Evolutionary conservation across 495 filamentous ascomycete genomes (phyloP).

Genomic region (Letharia columbiana): DNA sequence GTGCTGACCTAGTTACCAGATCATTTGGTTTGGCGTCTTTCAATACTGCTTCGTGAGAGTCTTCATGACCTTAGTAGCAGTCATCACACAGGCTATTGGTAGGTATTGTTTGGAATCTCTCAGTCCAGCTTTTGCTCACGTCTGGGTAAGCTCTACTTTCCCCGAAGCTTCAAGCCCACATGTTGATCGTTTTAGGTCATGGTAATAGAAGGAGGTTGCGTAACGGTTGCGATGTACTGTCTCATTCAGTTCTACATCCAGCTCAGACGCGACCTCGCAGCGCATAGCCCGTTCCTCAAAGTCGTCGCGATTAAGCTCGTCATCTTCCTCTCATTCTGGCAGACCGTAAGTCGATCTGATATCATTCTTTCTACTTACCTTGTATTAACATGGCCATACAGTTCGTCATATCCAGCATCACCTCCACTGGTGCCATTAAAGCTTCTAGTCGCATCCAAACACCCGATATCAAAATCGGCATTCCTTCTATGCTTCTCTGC

Average conservation of each 20-base stretch:
- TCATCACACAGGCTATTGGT: conserved; percentile 58
- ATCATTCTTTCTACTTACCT: background rate
- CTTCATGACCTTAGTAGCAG: conserved; percentile 72
- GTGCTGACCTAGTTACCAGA: conserved; percentile 34
- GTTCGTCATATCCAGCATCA: conserved; percentile 62
- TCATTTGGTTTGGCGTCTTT: conserved; percentile 80
- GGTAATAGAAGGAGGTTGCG: conserved; percentile 60
- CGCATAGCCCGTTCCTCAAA: conserved; percentile 71
- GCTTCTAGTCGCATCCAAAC: conserved; percentile 52
- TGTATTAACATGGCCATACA: conserved; percentile 21
- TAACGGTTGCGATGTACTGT: conserved; percentile 86
- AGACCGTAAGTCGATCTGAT: conserved; percentile 42
- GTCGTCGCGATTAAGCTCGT: conserved; percentile 85
- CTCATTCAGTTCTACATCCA: conserved; percentile 86
- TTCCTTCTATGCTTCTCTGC: conserved; percentile 70
- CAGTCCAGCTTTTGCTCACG: conserved; percentile 67
- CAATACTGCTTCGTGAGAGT: conserved; percentile 87
- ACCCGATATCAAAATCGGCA: conserved; percentile 70
- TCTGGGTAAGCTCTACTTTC: conserved; percentile 55
- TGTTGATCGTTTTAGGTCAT: conserved; percentile 42
- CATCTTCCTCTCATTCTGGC: conserved; percentile 94
- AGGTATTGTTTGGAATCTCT: conserved; percentile 73
- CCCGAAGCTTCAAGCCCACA: conserved; percentile 5
- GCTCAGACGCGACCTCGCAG: conserved; percentile 56
- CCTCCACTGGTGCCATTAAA: conserved; percentile 53